Evolutionary conservation across 2,329 filamentous ascomycete genomes (phyloP).

Genomic region (Plectosphaerella plurivora): DNA sequence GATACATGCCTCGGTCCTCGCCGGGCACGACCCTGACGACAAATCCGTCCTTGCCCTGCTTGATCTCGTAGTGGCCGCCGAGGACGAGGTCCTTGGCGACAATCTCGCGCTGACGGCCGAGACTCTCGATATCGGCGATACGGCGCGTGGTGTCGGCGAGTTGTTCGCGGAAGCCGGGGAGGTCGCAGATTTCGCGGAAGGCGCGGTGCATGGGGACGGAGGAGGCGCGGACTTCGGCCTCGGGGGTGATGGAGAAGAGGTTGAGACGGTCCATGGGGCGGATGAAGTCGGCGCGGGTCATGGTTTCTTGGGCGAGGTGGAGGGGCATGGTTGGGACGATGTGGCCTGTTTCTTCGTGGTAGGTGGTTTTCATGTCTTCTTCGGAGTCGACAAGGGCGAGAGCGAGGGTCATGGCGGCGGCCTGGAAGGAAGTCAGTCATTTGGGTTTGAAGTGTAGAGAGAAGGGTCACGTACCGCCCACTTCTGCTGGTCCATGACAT

Average conservation of each 20-base stretch:
- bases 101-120: slow-evolving; percentile 89
- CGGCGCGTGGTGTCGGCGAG: slow-evolving; percentile 53
- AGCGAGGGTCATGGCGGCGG: slow-evolving; percentile 89
- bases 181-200: slow-evolving; percentile 75
- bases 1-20: slow-evolving; percentile 21
- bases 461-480: slow-evolving; percentile 64
- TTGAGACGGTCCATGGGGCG: slow-evolving; percentile 89
- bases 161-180: slow-evolving; percentile 50
- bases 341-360: slow-evolving; percentile 10
- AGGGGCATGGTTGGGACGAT: slow-evolving; percentile 43
- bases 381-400: slow-evolving; percentile 85
- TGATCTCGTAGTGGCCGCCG: slow-evolving; percentile 72
- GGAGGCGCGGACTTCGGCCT: slow-evolving; percentile 83
- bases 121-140: slow-evolving; percentile 87
- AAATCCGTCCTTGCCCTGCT: slow-evolving; percentile 30
- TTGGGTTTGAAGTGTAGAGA: not conserved
- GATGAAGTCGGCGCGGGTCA: slow-evolving; percentile 95
- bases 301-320: slow-evolving; percentile 81
- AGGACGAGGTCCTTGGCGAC: slow-evolving; percentile 93
- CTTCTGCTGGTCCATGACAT: slow-evolving; percentile 98
- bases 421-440: slow-evolving; percentile 37
- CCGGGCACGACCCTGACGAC: slow-evolving; percentile 39
- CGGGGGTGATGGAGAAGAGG: slow-evolving; percentile 88
- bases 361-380: slow-evolving; percentile 38
- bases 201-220: slow-evolving; percentile 95